Percentiles rank a stretch among this genome's conserved stretches.
phyloP scores from a whole-genome alignment of 257 asterid genomes.

The Orobanche coerulescens region DNA sequence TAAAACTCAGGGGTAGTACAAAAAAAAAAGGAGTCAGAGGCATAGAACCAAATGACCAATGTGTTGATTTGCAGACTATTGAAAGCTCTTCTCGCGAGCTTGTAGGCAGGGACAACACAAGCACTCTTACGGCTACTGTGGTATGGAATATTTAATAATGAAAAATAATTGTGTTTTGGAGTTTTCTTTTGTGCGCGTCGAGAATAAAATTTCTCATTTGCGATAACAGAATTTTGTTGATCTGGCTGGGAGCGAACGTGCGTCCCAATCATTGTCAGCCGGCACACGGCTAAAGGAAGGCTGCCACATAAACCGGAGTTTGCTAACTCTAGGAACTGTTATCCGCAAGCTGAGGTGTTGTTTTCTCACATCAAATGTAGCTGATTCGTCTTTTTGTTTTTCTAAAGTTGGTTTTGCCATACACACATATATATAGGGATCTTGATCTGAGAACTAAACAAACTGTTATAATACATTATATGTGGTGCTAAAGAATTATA shows the following conservation, averaged over 20 bases:
- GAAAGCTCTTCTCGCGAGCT: constrained; percentile 79
- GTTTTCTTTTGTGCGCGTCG: neutral
- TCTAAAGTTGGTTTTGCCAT: neutral
- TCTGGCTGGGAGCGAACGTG: constrained; percentile 97
- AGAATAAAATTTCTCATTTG: constrained; percentile 15
- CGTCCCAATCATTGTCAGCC: constrained; percentile 86
- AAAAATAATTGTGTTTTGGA: neutral
- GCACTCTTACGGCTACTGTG: constrained; percentile 78
- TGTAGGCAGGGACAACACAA: constrained; percentile 59
- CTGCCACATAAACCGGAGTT: constrained; percentile 92
- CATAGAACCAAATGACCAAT: constrained; percentile 21
- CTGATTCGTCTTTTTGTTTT: no score
- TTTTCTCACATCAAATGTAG: no score
- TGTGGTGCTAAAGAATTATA: no score
- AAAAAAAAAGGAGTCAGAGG: no score
- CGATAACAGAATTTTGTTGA: constrained; percentile 75
- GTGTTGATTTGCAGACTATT: constrained; percentile 53
- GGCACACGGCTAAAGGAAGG: constrained; percentile 96
- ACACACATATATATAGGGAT: no score
- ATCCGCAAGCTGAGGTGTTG: constrained; percentile 84
- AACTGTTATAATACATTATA: no score
- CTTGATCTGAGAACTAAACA: no score
- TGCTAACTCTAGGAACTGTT: constrained; percentile 84
- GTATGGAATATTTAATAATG: constrained; percentile 32
- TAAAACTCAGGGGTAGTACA: no score